Base-by-base conservation (phyloP, 129 eudicot genomes). In the Lactuca sativa region DNA sequence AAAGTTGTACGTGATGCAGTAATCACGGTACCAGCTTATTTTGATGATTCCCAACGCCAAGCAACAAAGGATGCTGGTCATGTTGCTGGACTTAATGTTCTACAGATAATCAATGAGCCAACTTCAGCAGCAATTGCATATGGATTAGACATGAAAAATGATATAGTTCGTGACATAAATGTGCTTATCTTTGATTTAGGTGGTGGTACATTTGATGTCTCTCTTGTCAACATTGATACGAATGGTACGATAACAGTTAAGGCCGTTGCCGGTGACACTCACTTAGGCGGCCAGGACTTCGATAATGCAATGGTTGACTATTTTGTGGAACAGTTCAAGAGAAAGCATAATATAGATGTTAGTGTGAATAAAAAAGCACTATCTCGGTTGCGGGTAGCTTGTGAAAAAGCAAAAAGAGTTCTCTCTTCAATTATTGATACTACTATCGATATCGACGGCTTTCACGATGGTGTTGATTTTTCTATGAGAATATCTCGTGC, bases 41-140 rank as follows among this genome's bases (percentile, higher is more conserved):
- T 21, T 21, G 21, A 21, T 21, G 21, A 21, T 21, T 21, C 21
- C 21, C 21, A 81, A 69, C 63, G 85, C 53, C 85, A 81, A 71
- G 85, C 85, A 11, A 81, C 85, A 54, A 81, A 72, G 64, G 79
- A 66, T 61, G 85, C 85, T 2, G 85, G 79, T 31, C 56, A 65
- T 43, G 74, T 81, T 53, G 75, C 82, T 25, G 85, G 85, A n/a
- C 79, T 81, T 18, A 74, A 81, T 62, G 85, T 81, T 7, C 62
- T 76, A 33, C 70, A 74, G 56, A 76, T 81, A 47, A 67, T 81
- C n/a, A 67, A 72, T 25, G 79, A 81, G 51, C 85, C 79, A 4
- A 73, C 82, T 4, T 73, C 85, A 32, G 85, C 85, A 55, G 82
- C 82, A 11, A 77, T 81, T 36, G 74, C 82, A 1, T 81, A 81